Evolutionary conservation across 2,329 filamentous ascomycete species (phyloP), one percentile per base, ranked within the genome.

Genomic region (Emmonsiellopsis sp.): DNA sequence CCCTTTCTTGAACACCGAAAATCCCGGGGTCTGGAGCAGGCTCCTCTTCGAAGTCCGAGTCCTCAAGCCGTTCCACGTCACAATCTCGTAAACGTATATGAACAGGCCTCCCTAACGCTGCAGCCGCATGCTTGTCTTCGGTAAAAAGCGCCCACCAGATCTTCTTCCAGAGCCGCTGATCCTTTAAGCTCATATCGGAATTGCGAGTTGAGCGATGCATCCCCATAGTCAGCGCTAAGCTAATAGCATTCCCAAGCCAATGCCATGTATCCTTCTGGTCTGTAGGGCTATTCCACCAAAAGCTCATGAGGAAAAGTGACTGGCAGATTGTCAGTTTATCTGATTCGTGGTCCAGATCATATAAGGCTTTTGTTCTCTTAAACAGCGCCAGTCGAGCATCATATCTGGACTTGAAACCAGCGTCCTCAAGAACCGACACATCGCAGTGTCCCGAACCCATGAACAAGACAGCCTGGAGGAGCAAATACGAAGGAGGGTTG

Each of bases 281-380:
- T 30, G 48, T 57, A 6, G 55, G 55, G 4, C 58, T 56, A 41
- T 56, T 56, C 59, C 60, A 61, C 57, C 60, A 62, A 46, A 60
- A 59, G 34, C 55, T 58, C 41, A 62, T 58, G 6, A 62, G 49
- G 45, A 62, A 60, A 34, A 59, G 76, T 9, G 85, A 83, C 70
- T 94, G 89, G 26, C 93, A 87, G 31, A 93, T 78, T 32, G 87
- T 79, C 50, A 93, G 81, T 52, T 87, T 85, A 67, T 94, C 88
- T 45, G 82, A 80, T 68, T 94, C 89, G 69, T 90, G 90, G 68
- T 94, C 89, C 60, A 91, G 89, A 65, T 94, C 89, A 71, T 93
- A 93, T n/a, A 94, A 37, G 5, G 43, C 35, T 34, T 54, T 53
- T 26, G 47, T 50, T 13, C 47, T 30, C 11, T 50, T 50, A n/a